Conservation (phyloP, 257 asterid genomes). For the Scutellaria baicalensis region DNA sequence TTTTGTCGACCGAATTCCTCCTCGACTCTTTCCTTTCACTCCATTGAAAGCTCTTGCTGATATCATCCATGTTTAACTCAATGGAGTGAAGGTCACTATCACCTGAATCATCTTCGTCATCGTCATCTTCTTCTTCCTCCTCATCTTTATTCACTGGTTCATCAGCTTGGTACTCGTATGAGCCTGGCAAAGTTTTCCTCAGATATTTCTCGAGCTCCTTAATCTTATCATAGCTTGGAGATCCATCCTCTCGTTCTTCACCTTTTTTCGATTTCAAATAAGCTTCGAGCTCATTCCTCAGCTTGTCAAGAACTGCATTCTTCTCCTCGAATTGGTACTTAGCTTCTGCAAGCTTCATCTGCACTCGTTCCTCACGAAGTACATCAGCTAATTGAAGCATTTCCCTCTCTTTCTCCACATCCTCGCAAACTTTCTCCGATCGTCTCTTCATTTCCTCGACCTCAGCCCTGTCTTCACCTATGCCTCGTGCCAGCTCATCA, state of each 20-base stretch:
- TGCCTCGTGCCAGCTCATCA: slow-evolving; percentile 79
- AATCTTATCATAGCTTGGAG: slow-evolving; percentile 69
- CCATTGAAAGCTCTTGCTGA: slow-evolving; percentile 57
- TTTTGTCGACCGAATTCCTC: slow-evolving; percentile 32
- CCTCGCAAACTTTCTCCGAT: slow-evolving; percentile 60
- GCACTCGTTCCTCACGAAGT: slow-evolving; percentile 92
- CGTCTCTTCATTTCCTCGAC: slow-evolving; percentile 73
- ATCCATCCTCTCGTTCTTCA: slow-evolving; percentile 34
- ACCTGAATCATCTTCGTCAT: slow-evolving; percentile 25
- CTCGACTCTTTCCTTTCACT: slow-evolving; percentile 26
- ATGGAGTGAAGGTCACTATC: slow-evolving; percentile 65
- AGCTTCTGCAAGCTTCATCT: slow-evolving; percentile 93
- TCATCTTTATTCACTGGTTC: slow-evolving; percentile 13
- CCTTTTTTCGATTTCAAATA: slow-evolving; percentile 56
- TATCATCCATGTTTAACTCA: slow-evolving; percentile 50
- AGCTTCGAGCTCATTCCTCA: slow-evolving; percentile 68
- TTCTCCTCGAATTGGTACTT: slow-evolving; percentile 93
- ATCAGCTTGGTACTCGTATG: slow-evolving; percentile 25
- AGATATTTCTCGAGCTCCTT: slow-evolving; percentile 73
- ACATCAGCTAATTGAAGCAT: slow-evolving; percentile 92
- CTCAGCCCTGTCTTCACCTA: slow-evolving; percentile 79
- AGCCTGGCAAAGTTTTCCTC: slow-evolving; percentile 67
- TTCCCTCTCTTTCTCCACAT: slow-evolving; percentile 89
- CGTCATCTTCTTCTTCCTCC: slow-evolving; percentile 12
- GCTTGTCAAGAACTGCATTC: slow-evolving; percentile 57